These are phyloP conservation scores for Mollisiaceae sp. DNA, from an alignment of 2,329 filamentous ascomycete species.

Conservation along the genomic window DNA sequence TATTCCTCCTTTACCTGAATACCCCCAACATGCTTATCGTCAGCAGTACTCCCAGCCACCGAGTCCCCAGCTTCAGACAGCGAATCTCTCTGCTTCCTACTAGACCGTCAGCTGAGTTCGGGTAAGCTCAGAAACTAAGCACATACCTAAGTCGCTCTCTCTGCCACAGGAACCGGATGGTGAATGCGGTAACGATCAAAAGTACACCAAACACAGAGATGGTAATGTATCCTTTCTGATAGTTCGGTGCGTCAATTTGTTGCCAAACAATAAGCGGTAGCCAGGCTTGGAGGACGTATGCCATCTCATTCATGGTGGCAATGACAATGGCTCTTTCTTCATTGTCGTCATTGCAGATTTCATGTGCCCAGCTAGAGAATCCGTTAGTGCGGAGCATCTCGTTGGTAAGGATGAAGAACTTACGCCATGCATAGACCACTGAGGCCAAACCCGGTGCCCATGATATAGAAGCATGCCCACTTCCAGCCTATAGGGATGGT, in stretches of 20 bases:
- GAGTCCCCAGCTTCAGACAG: not conserved
- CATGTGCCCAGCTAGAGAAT: slow-evolving; percentile 52
- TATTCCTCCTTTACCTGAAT: not conserved
- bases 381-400: slow-evolving; percentile 5
- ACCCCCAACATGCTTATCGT: not conserved
- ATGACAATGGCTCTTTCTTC: slow-evolving; percentile 71
- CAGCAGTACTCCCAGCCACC: not conserved
- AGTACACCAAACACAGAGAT: slow-evolving; percentile 53
- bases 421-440: slow-evolving; percentile 56
- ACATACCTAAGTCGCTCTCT: slow-evolving; percentile 13
- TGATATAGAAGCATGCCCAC: slow-evolving; percentile 66
- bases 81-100: not conserved
- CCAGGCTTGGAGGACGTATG: slow-evolving; percentile 72
- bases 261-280: slow-evolving; percentile 70
- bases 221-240: slow-evolving; percentile 65
- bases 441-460: slow-evolving; percentile 52
- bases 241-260: slow-evolving; percentile 64
- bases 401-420: slow-evolving; percentile 32
- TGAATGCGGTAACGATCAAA: slow-evolving; percentile 25
- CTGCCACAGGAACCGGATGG: slow-evolving; percentile 20
- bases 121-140: too few species aligned
- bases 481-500: slow-evolving; percentile 60
- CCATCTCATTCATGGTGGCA: slow-evolving; percentile 70
- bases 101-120: too few species aligned
- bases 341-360: slow-evolving; percentile 58